Conservation (phyloP, 78 protist species). For the Tieghemostelium lacteum region DNA sequence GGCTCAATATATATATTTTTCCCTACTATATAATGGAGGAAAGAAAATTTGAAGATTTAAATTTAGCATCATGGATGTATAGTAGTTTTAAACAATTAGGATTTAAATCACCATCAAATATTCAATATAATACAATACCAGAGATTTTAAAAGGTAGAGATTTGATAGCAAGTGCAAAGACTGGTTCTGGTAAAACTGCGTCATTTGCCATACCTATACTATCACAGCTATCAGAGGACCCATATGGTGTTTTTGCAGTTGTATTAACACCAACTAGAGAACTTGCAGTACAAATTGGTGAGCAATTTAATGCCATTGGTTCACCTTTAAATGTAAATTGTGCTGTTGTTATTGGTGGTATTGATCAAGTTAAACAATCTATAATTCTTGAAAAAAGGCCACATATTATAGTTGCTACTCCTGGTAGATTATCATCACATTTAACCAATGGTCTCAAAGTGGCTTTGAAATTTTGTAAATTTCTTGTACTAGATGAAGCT, state of each 20-base stretch:
- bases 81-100: conserved; percentile 58
- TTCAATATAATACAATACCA: conserved; percentile 75
- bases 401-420: conserved; percentile 98
- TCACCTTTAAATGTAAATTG: conserved; percentile 71
- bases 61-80: conserved; percentile 57
- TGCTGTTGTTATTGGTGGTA: conserved; percentile 90
- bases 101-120: conserved; percentile 62
- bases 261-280: conserved; percentile 97
- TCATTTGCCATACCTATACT: conserved; percentile 98
- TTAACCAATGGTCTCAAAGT: conserved; percentile 55
- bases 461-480: conserved; percentile 50
- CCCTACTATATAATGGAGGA: too few relatives aligned
- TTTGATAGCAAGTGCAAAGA: conserved; percentile 86
- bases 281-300: conserved; percentile 94
- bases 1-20: too few relatives aligned
- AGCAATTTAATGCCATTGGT: conserved; percentile 94
- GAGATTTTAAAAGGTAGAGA: conserved; percentile 59
- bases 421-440: conserved; percentile 94
- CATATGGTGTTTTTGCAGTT: conserved; percentile 93
- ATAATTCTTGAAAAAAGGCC: conserved; percentile 86
- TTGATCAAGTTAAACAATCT: conserved; percentile 79
- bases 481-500: conserved; percentile 94
- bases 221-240: conserved; percentile 89
- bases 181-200: conserved; percentile 98
- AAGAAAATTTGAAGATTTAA: conserved; percentile 42